A percentile compares a stretch with the other conserved stretches of the same genome.
These are phyloP conservation scores for Harrya chromipes DNA, from an alignment of 768 basidiomycete species.

Conservation along the genomic window DNA sequence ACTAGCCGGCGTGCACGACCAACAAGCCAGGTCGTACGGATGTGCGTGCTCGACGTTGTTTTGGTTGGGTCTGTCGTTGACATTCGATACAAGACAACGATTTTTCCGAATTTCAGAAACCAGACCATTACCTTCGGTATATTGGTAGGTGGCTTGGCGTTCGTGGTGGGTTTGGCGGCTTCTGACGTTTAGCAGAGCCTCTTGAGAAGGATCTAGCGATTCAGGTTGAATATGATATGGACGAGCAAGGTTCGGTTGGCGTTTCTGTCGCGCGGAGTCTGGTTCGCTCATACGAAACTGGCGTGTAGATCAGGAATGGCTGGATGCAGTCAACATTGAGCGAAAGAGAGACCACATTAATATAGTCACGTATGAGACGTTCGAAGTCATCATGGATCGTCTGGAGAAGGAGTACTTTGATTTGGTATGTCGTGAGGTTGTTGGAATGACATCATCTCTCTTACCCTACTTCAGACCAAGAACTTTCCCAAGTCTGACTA, in stretches of 20 bases:
- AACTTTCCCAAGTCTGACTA: constrained; percentile 87
- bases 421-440: constrained; percentile 51
- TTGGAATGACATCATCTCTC: constrained; percentile 1
- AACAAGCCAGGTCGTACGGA: constrained; percentile 64
- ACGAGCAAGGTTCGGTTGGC: constrained; percentile 78
- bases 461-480: constrained; percentile 62
- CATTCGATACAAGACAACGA: constrained; percentile 51
- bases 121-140: constrained; percentile 87
- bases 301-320: constrained; percentile 85
- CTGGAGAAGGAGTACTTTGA: constrained; percentile 99
- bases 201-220: constrained; percentile 87
- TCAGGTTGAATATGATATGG: constrained; percentile 99
- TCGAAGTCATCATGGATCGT: constrained; percentile 96
- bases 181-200: constrained; percentile 58
- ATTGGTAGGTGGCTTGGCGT: constrained; percentile 55
- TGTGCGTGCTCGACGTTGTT: constrained; percentile 46
- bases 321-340: constrained; percentile 79
- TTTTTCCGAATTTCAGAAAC: constrained; percentile 66
- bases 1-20: constrained; percentile 61
- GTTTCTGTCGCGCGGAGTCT: background rate
- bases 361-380: constrained; percentile 75
- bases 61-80: constrained; percentile 1
- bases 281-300: constrained; percentile 3
- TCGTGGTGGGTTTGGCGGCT: background rate
- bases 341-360: constrained; percentile 73